Evolutionary conservation across 768 basidiomycete species (phyloP).

Genomic region (Tylopilus intermedius): DNA sequence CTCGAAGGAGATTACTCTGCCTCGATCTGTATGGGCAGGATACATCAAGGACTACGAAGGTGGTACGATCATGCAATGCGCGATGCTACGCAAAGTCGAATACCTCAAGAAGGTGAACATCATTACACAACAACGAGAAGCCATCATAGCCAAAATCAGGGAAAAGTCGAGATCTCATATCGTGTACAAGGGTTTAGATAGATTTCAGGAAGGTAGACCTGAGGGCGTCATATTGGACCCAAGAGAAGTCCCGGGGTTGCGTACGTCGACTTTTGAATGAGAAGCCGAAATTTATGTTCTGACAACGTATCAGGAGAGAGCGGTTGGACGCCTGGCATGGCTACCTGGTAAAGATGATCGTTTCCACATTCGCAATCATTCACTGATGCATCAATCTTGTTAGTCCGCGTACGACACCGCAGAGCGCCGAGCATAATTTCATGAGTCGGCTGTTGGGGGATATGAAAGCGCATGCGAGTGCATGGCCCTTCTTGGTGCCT

Average conservation of each 20-base stretch:
- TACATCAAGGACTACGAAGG: slow-evolving; percentile 99
- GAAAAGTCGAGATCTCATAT: slow-evolving; percentile 83
- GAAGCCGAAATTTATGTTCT: slow-evolving; percentile 7
- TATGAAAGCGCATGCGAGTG: slow-evolving; percentile 67
- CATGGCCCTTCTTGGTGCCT: slow-evolving; percentile 86
- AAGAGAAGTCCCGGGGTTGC: slow-evolving; percentile 80
- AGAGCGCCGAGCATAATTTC: slow-evolving; percentile 53
- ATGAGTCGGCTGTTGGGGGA: slow-evolving; percentile 80
- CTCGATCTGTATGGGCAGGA: slow-evolving; percentile 89
- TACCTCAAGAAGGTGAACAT: slow-evolving; percentile 79
- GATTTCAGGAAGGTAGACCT: slow-evolving; percentile 59
- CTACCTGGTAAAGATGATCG: slow-evolving; percentile 50
- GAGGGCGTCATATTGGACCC: slow-evolving; percentile 57
- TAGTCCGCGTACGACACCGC: slow-evolving; percentile 39
- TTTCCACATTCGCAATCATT: neutral
- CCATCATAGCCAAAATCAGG: slow-evolving; percentile 83
- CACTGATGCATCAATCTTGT: slow-evolving; percentile 4
- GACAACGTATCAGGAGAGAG: slow-evolving; percentile 59
- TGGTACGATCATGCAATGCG: slow-evolving; percentile 98
- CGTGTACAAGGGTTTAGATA: slow-evolving; percentile 71
- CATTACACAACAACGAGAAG: slow-evolving; percentile 79
- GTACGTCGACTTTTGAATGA: slow-evolving; percentile 39
- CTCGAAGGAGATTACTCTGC: slow-evolving; percentile 93
- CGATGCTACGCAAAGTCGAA: slow-evolving; percentile 87
- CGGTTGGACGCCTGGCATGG: slow-evolving; percentile 87